phyloP scores from a whole-genome alignment of 768 basidiomycete species.

The Tylopilus sp. region DNA sequence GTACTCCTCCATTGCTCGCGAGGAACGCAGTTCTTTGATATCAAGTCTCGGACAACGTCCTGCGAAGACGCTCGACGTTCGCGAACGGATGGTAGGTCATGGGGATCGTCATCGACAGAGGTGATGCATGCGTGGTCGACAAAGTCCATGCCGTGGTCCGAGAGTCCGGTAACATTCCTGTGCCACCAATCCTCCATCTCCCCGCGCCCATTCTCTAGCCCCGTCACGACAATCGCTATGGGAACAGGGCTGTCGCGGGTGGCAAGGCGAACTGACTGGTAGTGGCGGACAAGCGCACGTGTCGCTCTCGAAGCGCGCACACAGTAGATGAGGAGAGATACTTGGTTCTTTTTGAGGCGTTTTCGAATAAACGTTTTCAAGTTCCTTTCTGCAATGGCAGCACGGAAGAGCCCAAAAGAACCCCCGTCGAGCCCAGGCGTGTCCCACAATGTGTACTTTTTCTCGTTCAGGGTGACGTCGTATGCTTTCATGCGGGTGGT shows the following conservation, averaged over 20 bases:
- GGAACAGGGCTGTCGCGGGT: conserved; percentile 32
- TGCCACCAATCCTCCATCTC: conserved; percentile 37
- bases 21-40: conserved; percentile 18
- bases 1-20: conserved; percentile 2
- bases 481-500: conserved; percentile 32
- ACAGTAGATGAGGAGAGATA: conserved; percentile 40
- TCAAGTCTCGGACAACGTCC: conserved; percentile 19
- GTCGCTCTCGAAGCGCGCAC: conserved; percentile 39
- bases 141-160: conserved; percentile 25
- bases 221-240: conserved; percentile 38
- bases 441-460: conserved; percentile 29
- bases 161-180: conserved; percentile 22
- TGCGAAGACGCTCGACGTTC: conserved; percentile 24
- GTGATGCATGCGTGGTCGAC: conserved; percentile 32
- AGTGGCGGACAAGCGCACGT: conserved; percentile 38
- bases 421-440: conserved; percentile 37
- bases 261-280: conserved; percentile 30
- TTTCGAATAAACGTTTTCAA: conserved; percentile 32
- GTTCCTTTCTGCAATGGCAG: conserved; percentile 22
- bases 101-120: conserved; percentile 23
- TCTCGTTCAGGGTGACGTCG: conserved; percentile 18
- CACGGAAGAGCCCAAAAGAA: conserved; percentile 20
- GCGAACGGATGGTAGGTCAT: conserved; percentile 12
- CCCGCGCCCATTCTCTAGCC: conserved; percentile 33
- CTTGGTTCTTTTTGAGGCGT: conserved; percentile 32